These are phyloP conservation scores for Penicillium argentinense DNA, from an alignment of 495 filamentous ascomycete genomes.

Conservation along the genomic window DNA sequence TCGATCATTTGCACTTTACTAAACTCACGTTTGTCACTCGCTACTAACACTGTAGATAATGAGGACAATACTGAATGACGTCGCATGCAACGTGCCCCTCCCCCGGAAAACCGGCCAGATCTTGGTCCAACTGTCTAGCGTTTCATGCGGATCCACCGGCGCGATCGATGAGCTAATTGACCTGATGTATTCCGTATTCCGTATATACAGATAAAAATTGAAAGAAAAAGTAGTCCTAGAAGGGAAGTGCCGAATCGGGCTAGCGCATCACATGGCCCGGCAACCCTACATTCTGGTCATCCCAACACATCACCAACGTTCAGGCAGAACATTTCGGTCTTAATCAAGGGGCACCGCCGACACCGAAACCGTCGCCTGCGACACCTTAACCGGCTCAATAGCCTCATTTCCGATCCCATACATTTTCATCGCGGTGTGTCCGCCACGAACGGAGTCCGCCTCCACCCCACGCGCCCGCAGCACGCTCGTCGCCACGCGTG, in stretches of 20 bases:
- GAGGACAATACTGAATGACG: no score
- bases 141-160: no score
- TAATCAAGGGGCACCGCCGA: slow-evolving; percentile 23
- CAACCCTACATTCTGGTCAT: slow-evolving; percentile 24
- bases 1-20: no score
- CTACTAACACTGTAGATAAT: no score
- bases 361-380: slow-evolving; percentile 19
- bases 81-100: background rate
- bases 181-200: background rate
- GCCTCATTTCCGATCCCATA: slow-evolving; percentile 27
- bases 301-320: background rate
- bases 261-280: slow-evolving; percentile 17
- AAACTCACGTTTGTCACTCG: no score
- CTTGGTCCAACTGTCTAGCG: slow-evolving; percentile 5
- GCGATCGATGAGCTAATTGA: background rate
- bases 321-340: background rate
- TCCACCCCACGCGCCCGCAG: slow-evolving; percentile 50
- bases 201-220: background rate
- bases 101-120: background rate
- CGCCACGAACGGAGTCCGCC: slow-evolving; percentile 51
- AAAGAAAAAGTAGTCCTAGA: background rate
- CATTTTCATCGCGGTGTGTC: slow-evolving; percentile 32
- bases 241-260: slow-evolving; percentile 10
- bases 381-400: slow-evolving; percentile 6
- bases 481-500: slow-evolving; percentile 52